These are phyloP conservation scores for Salix viminalis DNA, from an alignment of 345 rosid genomes.

Conservation along the genomic window DNA sequence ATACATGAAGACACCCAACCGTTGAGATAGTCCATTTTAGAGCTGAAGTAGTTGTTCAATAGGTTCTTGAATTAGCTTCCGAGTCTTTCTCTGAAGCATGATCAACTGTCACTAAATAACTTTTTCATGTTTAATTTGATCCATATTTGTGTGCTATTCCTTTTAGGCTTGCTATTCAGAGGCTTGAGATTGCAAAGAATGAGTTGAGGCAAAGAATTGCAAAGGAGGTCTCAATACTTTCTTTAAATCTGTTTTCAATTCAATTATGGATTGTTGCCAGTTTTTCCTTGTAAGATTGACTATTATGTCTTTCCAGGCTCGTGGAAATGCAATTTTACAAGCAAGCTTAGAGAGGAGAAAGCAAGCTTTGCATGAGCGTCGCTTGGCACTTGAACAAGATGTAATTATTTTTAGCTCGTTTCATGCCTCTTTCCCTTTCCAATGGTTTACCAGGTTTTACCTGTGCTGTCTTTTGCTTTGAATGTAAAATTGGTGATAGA, in stretches of 20 bases:
- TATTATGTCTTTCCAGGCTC: conserved; percentile 49
- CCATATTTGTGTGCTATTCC: conserved; percentile 7
- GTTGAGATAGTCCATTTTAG: background rate
- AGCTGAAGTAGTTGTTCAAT: background rate
- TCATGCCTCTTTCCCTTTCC: conserved; percentile 10
- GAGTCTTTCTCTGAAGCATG: background rate
- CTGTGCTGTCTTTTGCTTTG: background rate
- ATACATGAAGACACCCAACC: background rate
- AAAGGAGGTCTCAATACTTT: conserved; percentile 64
- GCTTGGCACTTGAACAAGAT: conserved; percentile 98
- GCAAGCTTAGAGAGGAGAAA: conserved; percentile 97
- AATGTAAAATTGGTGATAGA: background rate
- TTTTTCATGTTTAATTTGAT: background rate
- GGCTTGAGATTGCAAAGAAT: conserved; percentile 92
- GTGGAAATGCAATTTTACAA: conserved; percentile 96
- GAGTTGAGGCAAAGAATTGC: conserved; percentile 91
- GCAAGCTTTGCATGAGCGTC: conserved; percentile 97
- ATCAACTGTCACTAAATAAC: background rate
- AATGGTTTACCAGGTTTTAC: conserved; percentile 1
- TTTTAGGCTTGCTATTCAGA: conserved; percentile 89
- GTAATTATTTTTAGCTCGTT: conserved; percentile 41
- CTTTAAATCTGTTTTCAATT: conserved; percentile 11
- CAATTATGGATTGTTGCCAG: conserved; percentile 9
- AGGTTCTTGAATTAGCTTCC: background rate
- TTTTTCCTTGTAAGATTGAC: conserved; percentile 22